A percentile compares a stretch with the other conserved stretches of the same genome.
These are phyloP conservation scores for Phytopythium ostracodes DNA, from an alignment of 352 stramenopile species.

Conservation along the genomic window DNA sequence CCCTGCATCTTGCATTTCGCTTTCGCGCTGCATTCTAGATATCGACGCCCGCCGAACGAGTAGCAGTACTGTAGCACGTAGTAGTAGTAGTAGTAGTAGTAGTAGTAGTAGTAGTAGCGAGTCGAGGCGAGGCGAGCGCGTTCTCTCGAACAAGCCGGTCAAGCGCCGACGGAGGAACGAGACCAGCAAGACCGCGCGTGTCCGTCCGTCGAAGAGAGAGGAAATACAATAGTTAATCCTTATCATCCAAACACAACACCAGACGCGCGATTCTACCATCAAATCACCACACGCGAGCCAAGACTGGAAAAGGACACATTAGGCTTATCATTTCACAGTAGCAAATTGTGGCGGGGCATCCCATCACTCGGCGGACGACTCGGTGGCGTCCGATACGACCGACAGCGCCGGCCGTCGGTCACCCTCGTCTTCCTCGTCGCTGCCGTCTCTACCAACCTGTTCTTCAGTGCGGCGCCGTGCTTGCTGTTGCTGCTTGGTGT, in stretches of 20 bases:
- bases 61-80: slow-evolving; percentile 5
- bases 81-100: slow-evolving; percentile 4
- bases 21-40: slow-evolving; percentile 13
- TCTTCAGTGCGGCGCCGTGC: background rate
- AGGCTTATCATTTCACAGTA: background rate
- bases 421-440: background rate
- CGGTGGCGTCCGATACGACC: background rate
- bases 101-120: slow-evolving; percentile 5
- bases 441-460: background rate
- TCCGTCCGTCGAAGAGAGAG: background rate
- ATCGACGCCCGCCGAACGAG: slow-evolving; percentile 12
- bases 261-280: no score
- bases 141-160: slow-evolving; percentile 4
- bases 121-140: background rate
- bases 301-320: background rate
- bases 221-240: slow-evolving; percentile 5
- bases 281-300: no score
- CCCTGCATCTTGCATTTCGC: background rate
- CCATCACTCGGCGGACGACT: slow-evolving; percentile 1
- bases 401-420: background rate
- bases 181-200: no score
- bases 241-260: background rate
- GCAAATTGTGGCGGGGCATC: no score
- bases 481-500: background rate
- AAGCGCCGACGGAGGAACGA: background rate